A percentile compares a stretch with the other conserved stretches of the same genome.
Evolutionary conservation across 23 red algal species (phyloP).

Genomic region (Gracilariopsis chorda): DNA sequence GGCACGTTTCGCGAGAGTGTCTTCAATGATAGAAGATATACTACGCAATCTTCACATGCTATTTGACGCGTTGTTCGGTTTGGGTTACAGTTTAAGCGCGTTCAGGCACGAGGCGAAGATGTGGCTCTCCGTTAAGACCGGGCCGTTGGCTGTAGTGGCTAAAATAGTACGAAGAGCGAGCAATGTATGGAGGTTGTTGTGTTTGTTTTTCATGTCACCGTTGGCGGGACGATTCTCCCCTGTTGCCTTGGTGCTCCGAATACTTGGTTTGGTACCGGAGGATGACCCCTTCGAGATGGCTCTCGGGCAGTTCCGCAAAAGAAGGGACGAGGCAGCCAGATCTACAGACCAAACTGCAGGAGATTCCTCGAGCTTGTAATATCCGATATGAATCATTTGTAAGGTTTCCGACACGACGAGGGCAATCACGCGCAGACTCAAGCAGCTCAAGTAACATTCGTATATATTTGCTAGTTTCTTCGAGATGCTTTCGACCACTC

Average conservation of each 20-base stretch:
- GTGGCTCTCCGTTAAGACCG: constrained; percentile 52
- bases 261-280: constrained; percentile 60
- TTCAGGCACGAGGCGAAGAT: constrained; percentile 29
- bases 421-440: too few species aligned
- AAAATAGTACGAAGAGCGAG: not conserved
- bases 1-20: constrained; percentile 85
- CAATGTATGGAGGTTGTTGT: constrained; percentile 26
- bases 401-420: too few species aligned
- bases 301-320: not conserved
- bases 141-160: not conserved
- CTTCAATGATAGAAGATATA: constrained; percentile 93
- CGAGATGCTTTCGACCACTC: too few species aligned
- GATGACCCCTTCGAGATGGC: not conserved
- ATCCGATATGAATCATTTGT: too few species aligned
- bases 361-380: too few species aligned
- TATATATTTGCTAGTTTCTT: too few species aligned
- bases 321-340: not conserved
- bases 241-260: constrained; percentile 32
- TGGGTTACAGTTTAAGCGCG: constrained; percentile 44
- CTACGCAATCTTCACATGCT: constrained; percentile 93
- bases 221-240: constrained; percentile 57
- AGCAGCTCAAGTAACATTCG: too few species aligned
- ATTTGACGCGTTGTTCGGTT: constrained; percentile 65
- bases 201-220: constrained; percentile 51
- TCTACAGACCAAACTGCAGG: too few species aligned